A percentile compares a stretch with the other conserved stretches of the same genome.
Conservation (phyloP, 805 yeast genomes). For the Wickerhamomyces canadensis region DNA sequence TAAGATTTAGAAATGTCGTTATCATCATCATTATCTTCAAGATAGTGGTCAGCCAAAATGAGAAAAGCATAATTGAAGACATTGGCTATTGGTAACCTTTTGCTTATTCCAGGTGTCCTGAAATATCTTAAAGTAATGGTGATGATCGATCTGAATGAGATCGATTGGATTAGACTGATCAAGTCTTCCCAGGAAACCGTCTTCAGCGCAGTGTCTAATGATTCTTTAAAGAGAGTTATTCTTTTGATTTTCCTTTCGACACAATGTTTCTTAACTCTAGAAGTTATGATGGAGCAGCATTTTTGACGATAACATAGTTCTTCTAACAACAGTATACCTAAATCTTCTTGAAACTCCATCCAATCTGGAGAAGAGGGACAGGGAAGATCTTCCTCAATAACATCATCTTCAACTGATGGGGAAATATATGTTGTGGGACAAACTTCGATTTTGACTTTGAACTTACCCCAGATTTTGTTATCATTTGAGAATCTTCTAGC, state of each 20-base stretch:
- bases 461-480: slow-evolving; percentile 1
- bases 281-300: too few species aligned
- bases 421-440: too few species aligned
- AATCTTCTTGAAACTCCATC: too few species aligned
- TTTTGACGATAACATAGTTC: too few species aligned
- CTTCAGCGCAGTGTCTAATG: neutral
- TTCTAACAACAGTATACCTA: too few species aligned
- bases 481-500: slow-evolving; percentile 6
- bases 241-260: neutral
- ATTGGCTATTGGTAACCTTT: neutral
- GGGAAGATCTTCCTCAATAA: too few species aligned
- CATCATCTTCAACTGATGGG: too few species aligned
- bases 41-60: slow-evolving; percentile 2
- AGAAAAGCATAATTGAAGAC: slow-evolving; percentile 2
- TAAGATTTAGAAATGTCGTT: too few species aligned
- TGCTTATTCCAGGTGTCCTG: neutral
- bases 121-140: neutral
- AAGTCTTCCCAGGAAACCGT: neutral
- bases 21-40: neutral
- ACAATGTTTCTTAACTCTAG: neutral
- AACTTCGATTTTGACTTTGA: slow-evolving; percentile 1
- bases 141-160: neutral
- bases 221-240: neutral
- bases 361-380: too few species aligned
- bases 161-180: neutral